Evolutionary conservation across 306 rosid species (phyloP), one percentile per base, ranked within the genome.

Genomic region (Gynostemma pentaphyllum): DNA sequence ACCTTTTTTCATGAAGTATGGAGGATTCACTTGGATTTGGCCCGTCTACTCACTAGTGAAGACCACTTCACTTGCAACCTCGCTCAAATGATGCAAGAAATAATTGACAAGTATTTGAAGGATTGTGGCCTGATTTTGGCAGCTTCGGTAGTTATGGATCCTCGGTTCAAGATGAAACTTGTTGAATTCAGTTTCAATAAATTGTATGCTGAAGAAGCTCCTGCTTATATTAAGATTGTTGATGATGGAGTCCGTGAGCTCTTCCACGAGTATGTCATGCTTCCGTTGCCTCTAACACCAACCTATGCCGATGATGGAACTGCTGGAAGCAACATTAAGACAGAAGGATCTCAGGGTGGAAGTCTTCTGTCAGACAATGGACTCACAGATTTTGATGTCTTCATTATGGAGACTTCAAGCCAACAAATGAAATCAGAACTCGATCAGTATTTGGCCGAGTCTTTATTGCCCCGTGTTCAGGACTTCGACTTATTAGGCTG

Each of bases 151-250:
- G 96, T 85, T 42, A 82, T 91, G 95, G 96, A 91, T 76, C 98
- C 98, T 51, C 82, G 96, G 64, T 88, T 88, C 77, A 91, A 91
- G 82, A 85, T 88, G 96, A 88, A 88, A 84, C 88, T 91, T 46
- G 92, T 91, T 14, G 96, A 91, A 79, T 91, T 88, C 47, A 85
- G 92, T 77, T 91, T 91, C 84, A 72, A 88, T 37, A 83, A 82
- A 75, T 64, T 88, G 61, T 84, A 79, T 23, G 88, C 84, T 0
- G 96, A 88, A 5, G 92, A 86, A 27, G 82, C 98, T 50, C 80
- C 76, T 14, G 40, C 55, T 11, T 81, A 56, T 65, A 76, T 88
- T 72, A 88, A 76, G 90, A 76, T 81, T 2, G 96, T 91, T 11
- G 89, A 91, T 27, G 95, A 88, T 37, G 98, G 95, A 50, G 73